Evolutionary conservation across 768 basidiomycete species (phyloP).

Genomic region (Pleurotus sapidus): DNA sequence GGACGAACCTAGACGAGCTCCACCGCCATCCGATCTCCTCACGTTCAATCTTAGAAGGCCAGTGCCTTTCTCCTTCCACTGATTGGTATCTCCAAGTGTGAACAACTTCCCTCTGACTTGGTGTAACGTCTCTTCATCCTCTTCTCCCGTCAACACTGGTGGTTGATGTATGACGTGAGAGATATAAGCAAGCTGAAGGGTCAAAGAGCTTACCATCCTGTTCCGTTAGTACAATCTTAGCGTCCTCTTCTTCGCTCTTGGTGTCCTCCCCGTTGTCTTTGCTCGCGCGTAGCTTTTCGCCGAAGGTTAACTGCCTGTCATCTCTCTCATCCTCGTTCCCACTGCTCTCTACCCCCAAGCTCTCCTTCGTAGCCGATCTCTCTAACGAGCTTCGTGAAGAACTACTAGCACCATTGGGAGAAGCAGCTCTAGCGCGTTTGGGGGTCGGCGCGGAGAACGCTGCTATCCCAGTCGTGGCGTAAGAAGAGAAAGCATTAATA

Average conservation of each 20-base stretch:
- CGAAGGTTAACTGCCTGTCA: conserved; percentile 46
- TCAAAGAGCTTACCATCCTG: conserved; percentile 54
- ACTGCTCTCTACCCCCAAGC: conserved; percentile 29
- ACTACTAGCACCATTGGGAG: conserved; percentile 32
- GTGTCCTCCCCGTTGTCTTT: conserved; percentile 57
- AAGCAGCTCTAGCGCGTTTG: conserved; percentile 54
- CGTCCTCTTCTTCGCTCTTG: conserved; percentile 45
- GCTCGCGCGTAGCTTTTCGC: conserved; percentile 62
- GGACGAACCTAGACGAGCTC: conserved; percentile 64
- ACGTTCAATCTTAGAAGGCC: conserved; percentile 73
- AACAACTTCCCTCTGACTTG: conserved; percentile 80
- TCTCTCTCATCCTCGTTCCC: conserved; percentile 47
- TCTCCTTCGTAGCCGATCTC: conserved; percentile 23
- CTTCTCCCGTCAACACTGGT: conserved; percentile 62
- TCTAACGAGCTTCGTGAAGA: conserved; percentile 45
- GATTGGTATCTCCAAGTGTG: conserved; percentile 45
- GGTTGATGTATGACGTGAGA: conserved; percentile 34
- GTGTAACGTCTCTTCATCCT: conserved; percentile 75
- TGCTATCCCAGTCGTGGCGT: conserved; percentile 45
- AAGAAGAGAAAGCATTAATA: conserved; percentile 58
- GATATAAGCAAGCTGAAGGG: conserved; percentile 5
- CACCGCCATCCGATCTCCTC: conserved; percentile 55
- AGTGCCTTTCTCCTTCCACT: conserved; percentile 79
- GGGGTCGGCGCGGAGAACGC: conserved; percentile 47
- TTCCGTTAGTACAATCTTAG: conserved; percentile 53